These are phyloP conservation scores for Clitopilus passeckerianus DNA, from an alignment of 768 basidiomycete genomes.

Conservation along the genomic window DNA sequence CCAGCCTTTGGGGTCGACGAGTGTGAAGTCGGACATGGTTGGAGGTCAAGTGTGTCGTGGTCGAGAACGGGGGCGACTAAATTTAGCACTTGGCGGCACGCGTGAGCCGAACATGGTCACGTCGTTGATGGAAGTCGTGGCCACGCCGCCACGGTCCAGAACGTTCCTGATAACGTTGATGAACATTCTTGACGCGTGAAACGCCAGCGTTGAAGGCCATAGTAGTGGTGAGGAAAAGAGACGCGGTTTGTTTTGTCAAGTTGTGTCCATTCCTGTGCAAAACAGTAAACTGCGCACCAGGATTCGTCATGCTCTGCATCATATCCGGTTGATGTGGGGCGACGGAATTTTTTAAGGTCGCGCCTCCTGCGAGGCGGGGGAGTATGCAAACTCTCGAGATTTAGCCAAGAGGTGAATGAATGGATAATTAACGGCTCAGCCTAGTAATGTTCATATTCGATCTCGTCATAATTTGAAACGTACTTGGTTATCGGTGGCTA, in stretches of 20 bases:
- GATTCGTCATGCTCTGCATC: not conserved
- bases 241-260: not conserved
- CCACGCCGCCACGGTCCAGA: not conserved
- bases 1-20: conserved; percentile 77
- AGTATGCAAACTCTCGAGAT: too few relatives aligned
- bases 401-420: too few relatives aligned
- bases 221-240: not conserved
- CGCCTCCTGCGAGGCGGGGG: too few relatives aligned
- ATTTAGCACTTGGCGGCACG: not conserved
- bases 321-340: not conserved
- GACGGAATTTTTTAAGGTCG: not conserved
- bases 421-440: too few relatives aligned
- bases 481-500: too few relatives aligned
- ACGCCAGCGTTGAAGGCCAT: too few relatives aligned
- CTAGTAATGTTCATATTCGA: too few relatives aligned
- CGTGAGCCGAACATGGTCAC: not conserved
- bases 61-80: not conserved
- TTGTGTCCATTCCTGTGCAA: not conserved
- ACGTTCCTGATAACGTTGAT: too few relatives aligned
- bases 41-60: not conserved
- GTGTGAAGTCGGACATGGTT: conserved; percentile 60
- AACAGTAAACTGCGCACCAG: not conserved
- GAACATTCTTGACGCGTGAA: too few relatives aligned
- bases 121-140: not conserved
- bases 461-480: too few relatives aligned